Evolutionary conservation across 306 rosid genomes (phyloP).

Genomic region (Cyclanthera cordifolia): DNA sequence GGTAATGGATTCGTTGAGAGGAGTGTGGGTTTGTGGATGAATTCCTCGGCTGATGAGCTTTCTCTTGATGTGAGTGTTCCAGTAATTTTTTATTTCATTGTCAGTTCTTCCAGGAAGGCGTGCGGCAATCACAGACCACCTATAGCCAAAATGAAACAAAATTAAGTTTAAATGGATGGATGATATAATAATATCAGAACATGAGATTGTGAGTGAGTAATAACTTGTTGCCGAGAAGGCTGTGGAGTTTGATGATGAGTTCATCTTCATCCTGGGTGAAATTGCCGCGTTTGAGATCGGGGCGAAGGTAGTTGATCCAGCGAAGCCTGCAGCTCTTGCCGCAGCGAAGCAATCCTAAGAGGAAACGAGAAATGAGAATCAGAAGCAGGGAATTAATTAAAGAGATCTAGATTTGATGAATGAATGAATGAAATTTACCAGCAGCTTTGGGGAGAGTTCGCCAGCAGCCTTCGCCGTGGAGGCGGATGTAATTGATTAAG

Average conservation of each 20-base stretch:
- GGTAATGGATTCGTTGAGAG: too few species aligned
- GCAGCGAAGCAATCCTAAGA: slow-evolving; percentile 47
- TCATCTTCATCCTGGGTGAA: slow-evolving; percentile 60
- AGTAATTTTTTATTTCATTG: slow-evolving; percentile 60
- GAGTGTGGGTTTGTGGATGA: slow-evolving; percentile 60
- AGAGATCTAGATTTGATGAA: too few species aligned
- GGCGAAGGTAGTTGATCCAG: slow-evolving; percentile 68
- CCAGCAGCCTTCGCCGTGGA: slow-evolving; percentile 75
- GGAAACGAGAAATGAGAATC: not conserved
- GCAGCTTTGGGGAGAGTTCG: slow-evolving; percentile 67
- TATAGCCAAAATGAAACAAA: not conserved
- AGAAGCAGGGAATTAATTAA: not conserved
- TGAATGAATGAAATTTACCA: slow-evolving; percentile 9
- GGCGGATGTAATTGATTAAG: slow-evolving; percentile 50
- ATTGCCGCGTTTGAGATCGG: slow-evolving; percentile 67
- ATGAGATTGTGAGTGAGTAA: too few species aligned
- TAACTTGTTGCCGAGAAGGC: slow-evolving; percentile 46
- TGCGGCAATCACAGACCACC: slow-evolving; percentile 68
- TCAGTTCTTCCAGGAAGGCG: slow-evolving; percentile 64
- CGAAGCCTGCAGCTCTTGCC: slow-evolving; percentile 64
- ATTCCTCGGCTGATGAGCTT: slow-evolving; percentile 47
- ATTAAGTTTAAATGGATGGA: too few species aligned
- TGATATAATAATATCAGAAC: too few species aligned
- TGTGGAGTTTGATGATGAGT: slow-evolving; percentile 51
- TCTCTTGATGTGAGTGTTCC: slow-evolving; percentile 71